Conservation (phyloP, 148 eudicot genomes). For the Spergularia bocconei region DNA sequence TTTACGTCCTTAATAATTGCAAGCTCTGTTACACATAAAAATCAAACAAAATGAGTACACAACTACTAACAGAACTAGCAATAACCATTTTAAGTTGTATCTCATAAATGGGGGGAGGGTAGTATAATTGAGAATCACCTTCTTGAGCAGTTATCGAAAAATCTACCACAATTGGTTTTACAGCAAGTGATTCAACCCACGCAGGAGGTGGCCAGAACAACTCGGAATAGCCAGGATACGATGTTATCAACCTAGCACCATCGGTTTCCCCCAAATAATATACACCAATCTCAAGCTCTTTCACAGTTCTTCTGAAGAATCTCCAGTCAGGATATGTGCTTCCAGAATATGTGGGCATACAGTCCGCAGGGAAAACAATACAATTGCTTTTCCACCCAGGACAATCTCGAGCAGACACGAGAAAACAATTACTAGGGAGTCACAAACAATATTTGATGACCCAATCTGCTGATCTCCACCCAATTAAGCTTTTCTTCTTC, state of each 20-base stretch:
- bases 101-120: too few species aligned
- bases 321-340: conserved; percentile 15
- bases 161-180: too few species aligned
- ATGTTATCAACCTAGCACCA: neutral
- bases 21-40: too few species aligned
- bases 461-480: conserved; percentile 20
- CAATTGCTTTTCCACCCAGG: conserved; percentile 20
- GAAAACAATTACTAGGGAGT: conserved; percentile 19
- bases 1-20: too few species aligned
- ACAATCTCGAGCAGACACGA: conserved; percentile 16
- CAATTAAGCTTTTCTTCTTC: conserved; percentile 18
- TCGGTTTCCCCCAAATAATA: neutral
- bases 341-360: conserved; percentile 17
- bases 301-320: conserved; percentile 12
- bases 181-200: neutral
- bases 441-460: conserved; percentile 21
- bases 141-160: neutral
- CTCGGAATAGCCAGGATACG: conserved; percentile 13
- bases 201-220: conserved; percentile 26
- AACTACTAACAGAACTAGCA: too few species aligned
- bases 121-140: conserved; percentile 6
- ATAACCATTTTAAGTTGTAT: too few species aligned
- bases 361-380: conserved; percentile 19
- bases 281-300: conserved; percentile 17
- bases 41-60: too few species aligned